Percentiles rank a stretch among this genome's conserved stretches.
phyloP scores from a whole-genome alignment of 805 yeast species.

The Yarrowia sp. region DNA sequence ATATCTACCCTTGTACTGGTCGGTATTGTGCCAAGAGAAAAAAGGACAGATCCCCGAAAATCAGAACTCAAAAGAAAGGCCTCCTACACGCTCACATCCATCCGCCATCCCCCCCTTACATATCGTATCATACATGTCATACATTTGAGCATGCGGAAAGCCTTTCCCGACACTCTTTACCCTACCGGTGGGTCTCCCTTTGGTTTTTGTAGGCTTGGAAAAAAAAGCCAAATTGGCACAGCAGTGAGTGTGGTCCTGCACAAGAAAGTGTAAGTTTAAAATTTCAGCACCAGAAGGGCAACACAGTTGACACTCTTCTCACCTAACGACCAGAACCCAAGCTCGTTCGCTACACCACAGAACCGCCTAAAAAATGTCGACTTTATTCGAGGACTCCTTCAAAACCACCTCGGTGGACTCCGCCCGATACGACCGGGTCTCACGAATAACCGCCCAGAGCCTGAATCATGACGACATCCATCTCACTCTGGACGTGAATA shows the following conservation, averaged over 20 bases:
- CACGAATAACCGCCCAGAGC: constrained; percentile 86
- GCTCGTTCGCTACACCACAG: not conserved
- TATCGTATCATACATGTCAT: constrained; percentile 18
- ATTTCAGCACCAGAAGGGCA: constrained; percentile 22
- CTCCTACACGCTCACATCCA: not conserved
- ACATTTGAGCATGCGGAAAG: constrained; percentile 2
- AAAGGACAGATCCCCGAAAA: no score
- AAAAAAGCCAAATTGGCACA: not conserved
- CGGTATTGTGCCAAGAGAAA: no score
- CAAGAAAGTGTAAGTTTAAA: constrained; percentile 33
- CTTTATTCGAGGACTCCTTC: constrained; percentile 92
- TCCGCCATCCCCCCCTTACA: constrained; percentile 25
- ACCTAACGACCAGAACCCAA: not conserved
- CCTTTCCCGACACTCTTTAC: constrained; percentile 5
- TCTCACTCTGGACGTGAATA: constrained; percentile 86
- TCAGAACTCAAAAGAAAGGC: no score
- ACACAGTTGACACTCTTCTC: no score
- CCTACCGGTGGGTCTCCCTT: constrained; percentile 4
- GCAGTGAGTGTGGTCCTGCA: constrained; percentile 11
- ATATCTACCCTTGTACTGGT: no score
- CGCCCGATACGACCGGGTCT: constrained; percentile 90
- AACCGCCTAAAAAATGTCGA: constrained; percentile 55
- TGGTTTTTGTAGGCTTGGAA: not conserved
- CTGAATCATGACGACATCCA: constrained; percentile 81
- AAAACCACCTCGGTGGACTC: constrained; percentile 81